phyloP scores from a whole-genome alignment of 1,284 basidiomycete genomes.

The Ustilago hordei region DNA sequence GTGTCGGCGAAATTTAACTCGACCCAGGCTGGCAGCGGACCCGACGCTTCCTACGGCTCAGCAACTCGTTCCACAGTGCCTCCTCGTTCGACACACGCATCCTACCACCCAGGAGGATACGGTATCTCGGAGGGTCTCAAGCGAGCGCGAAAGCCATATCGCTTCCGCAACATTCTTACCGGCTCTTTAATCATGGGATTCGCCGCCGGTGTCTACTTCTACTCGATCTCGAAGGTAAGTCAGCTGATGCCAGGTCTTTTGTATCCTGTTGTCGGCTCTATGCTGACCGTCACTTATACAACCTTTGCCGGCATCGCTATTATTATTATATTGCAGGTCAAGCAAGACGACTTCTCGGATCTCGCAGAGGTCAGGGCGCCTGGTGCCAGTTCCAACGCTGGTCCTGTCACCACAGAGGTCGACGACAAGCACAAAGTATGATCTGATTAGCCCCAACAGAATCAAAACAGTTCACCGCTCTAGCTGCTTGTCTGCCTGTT shows the following conservation, averaged over 20 bases:
- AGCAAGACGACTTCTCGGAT: slow-evolving; percentile 65
- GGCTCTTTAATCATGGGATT: slow-evolving; percentile 81
- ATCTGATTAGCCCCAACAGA: not conserved
- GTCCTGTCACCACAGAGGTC: slow-evolving; percentile 41
- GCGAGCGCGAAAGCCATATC: slow-evolving; percentile 87
- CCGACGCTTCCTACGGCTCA: slow-evolving; percentile 21
- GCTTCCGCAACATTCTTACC: slow-evolving; percentile 81
- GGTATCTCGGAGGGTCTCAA: slow-evolving; percentile 73
- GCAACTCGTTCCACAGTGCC: slow-evolving; percentile 46
- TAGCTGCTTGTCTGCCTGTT: not conserved
- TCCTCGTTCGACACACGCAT: slow-evolving; percentile 53
- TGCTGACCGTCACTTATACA: not conserved
- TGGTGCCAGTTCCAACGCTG: slow-evolving; percentile 16
- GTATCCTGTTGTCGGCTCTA: not conserved
- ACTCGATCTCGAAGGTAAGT: slow-evolving; percentile 77
- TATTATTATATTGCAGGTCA: slow-evolving; percentile 32
- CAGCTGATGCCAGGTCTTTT: not conserved
- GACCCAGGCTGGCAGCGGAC: slow-evolving; percentile 29
- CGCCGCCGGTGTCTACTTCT: slow-evolving; percentile 85
- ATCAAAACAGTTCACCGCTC: not conserved
- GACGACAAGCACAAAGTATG: slow-evolving; percentile 49
- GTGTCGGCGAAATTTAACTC: slow-evolving; percentile 28
- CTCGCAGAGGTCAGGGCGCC: slow-evolving; percentile 54
- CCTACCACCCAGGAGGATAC: slow-evolving; percentile 60
- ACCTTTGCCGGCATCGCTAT: too few relatives aligned